These are phyloP conservation scores for Sphagnum tenellum DNA, from an alignment of 225 moss, liverwort and hornwort genomes.

Conservation along the genomic window DNA sequence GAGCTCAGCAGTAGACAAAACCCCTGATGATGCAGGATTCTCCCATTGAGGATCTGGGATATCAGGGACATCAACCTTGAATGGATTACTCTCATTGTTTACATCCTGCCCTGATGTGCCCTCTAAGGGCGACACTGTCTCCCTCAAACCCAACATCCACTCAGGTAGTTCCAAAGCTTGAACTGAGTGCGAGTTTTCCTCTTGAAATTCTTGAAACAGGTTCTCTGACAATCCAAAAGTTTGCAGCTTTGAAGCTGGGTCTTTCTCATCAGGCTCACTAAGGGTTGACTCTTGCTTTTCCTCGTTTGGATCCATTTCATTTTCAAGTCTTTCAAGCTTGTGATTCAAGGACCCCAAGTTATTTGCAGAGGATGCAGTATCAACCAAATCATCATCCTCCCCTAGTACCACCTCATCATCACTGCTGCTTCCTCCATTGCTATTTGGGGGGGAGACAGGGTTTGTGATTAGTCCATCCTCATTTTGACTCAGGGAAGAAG, in stretches of 20 bases:
- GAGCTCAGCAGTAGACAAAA: slow-evolving; percentile 5
- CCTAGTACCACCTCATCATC: slow-evolving; percentile 95
- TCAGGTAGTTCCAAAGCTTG: slow-evolving; percentile 11
- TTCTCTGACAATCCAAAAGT: slow-evolving; percentile 56
- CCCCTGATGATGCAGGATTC: slow-evolving; percentile 22
- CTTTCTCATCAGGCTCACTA: slow-evolving; percentile 35
- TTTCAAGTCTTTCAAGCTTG: slow-evolving; percentile 32
- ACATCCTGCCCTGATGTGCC: slow-evolving; percentile 27
- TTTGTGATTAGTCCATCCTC: slow-evolving; percentile 61
- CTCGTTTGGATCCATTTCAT: not conserved
- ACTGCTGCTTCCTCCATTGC: slow-evolving; percentile 93
- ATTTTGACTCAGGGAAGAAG: slow-evolving; percentile 55
- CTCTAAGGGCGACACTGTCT: slow-evolving; percentile 22
- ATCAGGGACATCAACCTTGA: slow-evolving; percentile 30
- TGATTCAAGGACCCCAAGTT: slow-evolving; percentile 12
- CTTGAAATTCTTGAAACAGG: slow-evolving; percentile 14
- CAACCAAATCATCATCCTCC: slow-evolving; percentile 85
- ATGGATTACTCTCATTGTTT: slow-evolving; percentile 18
- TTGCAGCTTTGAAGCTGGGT: slow-evolving; percentile 55
- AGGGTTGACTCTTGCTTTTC: slow-evolving; percentile 37
- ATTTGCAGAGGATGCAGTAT: slow-evolving; percentile 73
- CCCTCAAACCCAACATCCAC: slow-evolving; percentile 30
- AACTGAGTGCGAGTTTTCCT: slow-evolving; percentile 3
- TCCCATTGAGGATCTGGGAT: slow-evolving; percentile 17
- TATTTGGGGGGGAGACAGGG: slow-evolving; percentile 67